These are phyloP conservation scores for Chenopodium formosanum DNA, from an alignment of 148 eudicot genomes.

Conservation along the genomic window DNA sequence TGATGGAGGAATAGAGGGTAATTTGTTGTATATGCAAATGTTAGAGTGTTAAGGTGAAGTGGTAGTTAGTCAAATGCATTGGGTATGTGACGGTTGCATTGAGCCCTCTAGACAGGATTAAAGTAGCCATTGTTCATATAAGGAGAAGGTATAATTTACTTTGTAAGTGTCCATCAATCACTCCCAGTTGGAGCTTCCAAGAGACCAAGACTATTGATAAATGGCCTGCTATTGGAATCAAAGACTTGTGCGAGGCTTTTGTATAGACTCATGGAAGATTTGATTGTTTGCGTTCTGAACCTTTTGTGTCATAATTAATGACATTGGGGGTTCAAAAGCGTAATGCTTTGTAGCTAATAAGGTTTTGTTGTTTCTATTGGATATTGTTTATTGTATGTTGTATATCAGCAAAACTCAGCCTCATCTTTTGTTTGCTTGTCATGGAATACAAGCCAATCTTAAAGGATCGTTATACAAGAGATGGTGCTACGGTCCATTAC, in stretches of 20 bases:
- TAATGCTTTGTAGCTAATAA: too few relatives aligned
- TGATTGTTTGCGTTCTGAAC: not conserved
- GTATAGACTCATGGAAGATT: not conserved
- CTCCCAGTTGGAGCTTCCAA: not conserved
- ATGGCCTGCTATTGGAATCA: not conserved
- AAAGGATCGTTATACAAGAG: not conserved
- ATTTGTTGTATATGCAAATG: too few relatives aligned
- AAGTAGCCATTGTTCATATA: not conserved
- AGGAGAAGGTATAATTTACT: not conserved
- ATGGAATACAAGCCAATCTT: not conserved
- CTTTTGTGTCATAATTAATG: not conserved
- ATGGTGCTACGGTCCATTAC: not conserved
- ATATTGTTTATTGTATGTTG: not conserved
- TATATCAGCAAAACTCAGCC: not conserved
- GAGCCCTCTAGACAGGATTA: not conserved
- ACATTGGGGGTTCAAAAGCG: not conserved
- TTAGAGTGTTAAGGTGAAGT: too few relatives aligned
- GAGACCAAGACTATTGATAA: not conserved
- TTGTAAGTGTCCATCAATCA: not conserved
- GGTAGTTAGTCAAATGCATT: not conserved
- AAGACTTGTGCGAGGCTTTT: not conserved
- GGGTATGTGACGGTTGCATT: not conserved
- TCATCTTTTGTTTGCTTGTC: not conserved
- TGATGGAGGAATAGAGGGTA: too few relatives aligned
- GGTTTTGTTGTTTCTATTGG: not conserved